Evolutionary conservation across 2,329 filamentous ascomycete genomes (phyloP), one percentile per base, ranked within the genome.

Genomic region (Coniochaeta prunicola): DNA sequence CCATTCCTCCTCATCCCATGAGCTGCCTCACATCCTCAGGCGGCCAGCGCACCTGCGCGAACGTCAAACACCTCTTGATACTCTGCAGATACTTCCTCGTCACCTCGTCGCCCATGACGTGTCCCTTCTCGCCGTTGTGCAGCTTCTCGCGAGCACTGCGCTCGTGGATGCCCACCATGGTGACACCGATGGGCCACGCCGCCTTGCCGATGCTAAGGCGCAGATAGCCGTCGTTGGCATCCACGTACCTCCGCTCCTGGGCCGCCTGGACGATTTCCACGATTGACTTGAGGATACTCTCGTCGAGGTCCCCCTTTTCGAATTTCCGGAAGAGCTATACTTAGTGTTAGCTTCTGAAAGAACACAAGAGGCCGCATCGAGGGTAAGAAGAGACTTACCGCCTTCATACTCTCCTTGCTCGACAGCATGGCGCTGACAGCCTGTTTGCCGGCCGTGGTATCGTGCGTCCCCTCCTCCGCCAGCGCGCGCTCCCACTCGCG

Each of bases 141-240:
- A 99, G 77, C 76, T 99, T 99, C 76, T 99, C 94, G 63, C 94
- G 85, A 21, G 94, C 93, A 65, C 89, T 94, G 69, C 94, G 86
- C 79, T 97, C 94, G 83, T 99, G 94, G 67, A 99, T 99, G 80
- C 94, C 94, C 69, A 99, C 94, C 94, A 97, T 99, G 72, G 94
- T 99, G 40, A 99, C 94, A 75, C 94, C 94, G 69, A 99, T 99
- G 26, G 94, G 94, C 94, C 94, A 99, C 17, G 94, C 94, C 65
- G 92, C 92, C 77, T 96, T 96, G 64, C 92, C 92, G 69, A 99
- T 99, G 71, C 91, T 96, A 58, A 99, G 79, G 57, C 91, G 83
- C 61, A 99, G 78, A 73, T 99, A 99, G 0, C 91, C 92, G 71
- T 99, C 91, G 70, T 97, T 97, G 34, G 94, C 94, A 74, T 97